These are phyloP conservation scores for Durotheca rogersii DNA, from an alignment of 495 filamentous ascomycete species.

Conservation along the genomic window DNA sequence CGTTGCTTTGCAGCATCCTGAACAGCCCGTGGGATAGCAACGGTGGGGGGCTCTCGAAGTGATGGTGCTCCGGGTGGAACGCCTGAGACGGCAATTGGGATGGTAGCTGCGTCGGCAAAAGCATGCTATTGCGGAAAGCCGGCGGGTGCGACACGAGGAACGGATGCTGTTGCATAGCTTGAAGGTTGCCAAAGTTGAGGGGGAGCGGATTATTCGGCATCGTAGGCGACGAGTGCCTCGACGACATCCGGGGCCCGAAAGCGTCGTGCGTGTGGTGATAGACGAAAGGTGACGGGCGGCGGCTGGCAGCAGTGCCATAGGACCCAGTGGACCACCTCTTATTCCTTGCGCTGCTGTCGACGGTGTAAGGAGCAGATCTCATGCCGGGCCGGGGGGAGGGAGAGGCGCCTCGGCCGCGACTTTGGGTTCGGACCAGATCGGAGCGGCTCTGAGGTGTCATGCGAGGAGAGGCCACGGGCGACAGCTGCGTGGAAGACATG, in stretches of 20 bases:
- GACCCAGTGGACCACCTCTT: constrained; percentile 75
- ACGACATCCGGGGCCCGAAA: constrained; percentile 50
- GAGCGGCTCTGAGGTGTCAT: constrained; percentile 58
- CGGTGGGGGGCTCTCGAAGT: constrained; percentile 54
- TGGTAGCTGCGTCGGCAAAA: constrained; percentile 42
- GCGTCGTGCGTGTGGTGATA: constrained; percentile 54
- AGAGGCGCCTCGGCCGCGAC: constrained; percentile 61
- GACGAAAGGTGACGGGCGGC: constrained; percentile 57
- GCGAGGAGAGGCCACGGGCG: constrained; percentile 59
- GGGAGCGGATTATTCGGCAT: constrained; percentile 53
- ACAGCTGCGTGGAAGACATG: constrained; percentile 60
- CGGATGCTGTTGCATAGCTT: constrained; percentile 54
- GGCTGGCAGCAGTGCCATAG: constrained; percentile 52
- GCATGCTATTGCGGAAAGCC: constrained; percentile 50
- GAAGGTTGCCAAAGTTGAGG: constrained; percentile 54
- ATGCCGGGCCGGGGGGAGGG: constrained; percentile 64
- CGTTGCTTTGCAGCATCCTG: constrained; percentile 68
- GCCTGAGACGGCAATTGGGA: constrained; percentile 50
- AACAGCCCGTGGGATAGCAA: constrained; percentile 64
- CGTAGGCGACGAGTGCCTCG: constrained; percentile 56
- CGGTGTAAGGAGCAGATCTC: constrained; percentile 63
- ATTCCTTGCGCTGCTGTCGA: constrained; percentile 57
- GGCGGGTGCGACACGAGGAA: constrained; percentile 51
- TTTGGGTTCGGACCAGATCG: constrained; percentile 58
- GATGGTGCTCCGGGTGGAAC: constrained; percentile 49